Base-by-base conservation (phyloP, 2,329 filamentous ascomycete genomes). In the Ophiocordyceps robertsii region DNA sequence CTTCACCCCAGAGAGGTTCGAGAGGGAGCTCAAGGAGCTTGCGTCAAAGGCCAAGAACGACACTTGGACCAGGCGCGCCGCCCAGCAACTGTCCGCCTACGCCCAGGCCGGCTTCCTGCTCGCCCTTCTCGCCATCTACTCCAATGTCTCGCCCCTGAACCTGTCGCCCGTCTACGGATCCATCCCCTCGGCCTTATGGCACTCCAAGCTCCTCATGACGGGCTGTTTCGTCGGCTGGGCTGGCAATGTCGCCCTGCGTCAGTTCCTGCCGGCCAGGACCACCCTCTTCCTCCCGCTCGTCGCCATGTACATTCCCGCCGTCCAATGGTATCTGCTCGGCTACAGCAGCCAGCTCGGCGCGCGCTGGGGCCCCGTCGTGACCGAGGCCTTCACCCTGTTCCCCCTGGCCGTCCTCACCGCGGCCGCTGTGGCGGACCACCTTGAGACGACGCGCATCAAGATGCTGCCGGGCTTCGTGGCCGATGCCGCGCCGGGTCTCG, bases 91-190 rank as follows among this genome's bases (percentile, higher is more conserved):
- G 29, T 48, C 58, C 39, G 49, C 69, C 45, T 70, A 71, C 46
- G 51, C 60, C 30, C 49, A 51, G 46, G 50, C 52, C 10, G 37
- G 51, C 27, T 37, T 56, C 29, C 49, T 65, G 16, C 49, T 66
- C 11, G 45, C 42, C 31, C 48, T 65, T 29, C 50, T 63, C 37
- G 84, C 80, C 37, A 57, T 80, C 36, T 78, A 74, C 46, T 80
- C 82, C 38, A 77, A 80, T 47, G 74, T 82, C 44, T 90, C 84
- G 1, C 77, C 86, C 56, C 69, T 88, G 47, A 80, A 76, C 33
- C 69, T 96, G 30, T 84, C 87, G 17, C 92, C 92, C 2, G 83
- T 93, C 11, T 96, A 93, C 61, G 92, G 92, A 41, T 79, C 81
- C 14, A 84, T 94, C 32, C 84, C 90, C 1, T 70, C 87, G 1